A percentile compares a stretch with the other conserved stretches of the same genome.
These are phyloP conservation scores for Bromus sterilis DNA, from an alignment of 176 grass and related monocot species.

Conservation along the genomic window DNA sequence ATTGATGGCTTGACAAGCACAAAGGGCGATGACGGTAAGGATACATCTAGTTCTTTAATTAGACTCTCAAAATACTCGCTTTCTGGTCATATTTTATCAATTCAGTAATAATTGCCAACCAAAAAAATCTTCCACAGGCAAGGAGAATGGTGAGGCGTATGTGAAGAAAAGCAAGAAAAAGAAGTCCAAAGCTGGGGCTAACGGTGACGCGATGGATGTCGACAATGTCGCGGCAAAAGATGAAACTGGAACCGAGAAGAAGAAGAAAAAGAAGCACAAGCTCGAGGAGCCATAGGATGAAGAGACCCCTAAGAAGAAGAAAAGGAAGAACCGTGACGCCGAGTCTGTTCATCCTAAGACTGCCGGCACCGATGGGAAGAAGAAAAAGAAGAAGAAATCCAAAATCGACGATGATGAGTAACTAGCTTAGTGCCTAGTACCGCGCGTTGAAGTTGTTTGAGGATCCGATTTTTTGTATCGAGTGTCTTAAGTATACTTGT, in stretches of 20 bases:
- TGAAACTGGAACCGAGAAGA: constrained; percentile 46
- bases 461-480: background rate
- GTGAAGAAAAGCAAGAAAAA: constrained; percentile 64
- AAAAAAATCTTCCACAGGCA: background rate
- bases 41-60: background rate
- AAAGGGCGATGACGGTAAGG: background rate
- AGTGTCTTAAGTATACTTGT: background rate
- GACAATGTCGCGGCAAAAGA: constrained; percentile 20
- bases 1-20: constrained; percentile 41
- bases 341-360: constrained; percentile 21
- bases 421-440: background rate
- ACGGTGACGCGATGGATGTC: constrained; percentile 38
- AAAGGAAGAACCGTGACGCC: constrained; percentile 23
- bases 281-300: constrained; percentile 25
- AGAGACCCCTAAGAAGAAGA: constrained; percentile 38
- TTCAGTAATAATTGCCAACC: background rate
- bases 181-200: constrained; percentile 45
- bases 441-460: background rate
- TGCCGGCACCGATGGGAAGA: constrained; percentile 33
- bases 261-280: constrained; percentile 38
- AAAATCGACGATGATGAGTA: constrained; percentile 3
- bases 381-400: constrained; percentile 36
- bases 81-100: background rate
- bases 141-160: constrained; percentile 11
- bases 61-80: background rate